Conservation (phyloP, 2,329 filamentous ascomycete species). For the Aspergillus cejpii region DNA sequence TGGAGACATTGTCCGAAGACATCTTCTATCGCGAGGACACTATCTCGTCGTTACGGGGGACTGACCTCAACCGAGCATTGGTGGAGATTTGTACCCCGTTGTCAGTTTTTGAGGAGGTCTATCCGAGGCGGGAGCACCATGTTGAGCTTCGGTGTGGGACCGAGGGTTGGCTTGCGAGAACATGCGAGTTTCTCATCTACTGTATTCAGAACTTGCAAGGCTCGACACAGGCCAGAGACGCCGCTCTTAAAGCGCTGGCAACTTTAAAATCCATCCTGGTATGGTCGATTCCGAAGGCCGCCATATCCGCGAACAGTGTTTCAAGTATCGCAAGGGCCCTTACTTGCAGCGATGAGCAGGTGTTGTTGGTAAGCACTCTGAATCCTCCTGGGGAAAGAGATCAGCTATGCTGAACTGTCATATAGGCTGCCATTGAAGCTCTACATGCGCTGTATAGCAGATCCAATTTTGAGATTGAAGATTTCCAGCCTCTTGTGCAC, state of each 20-base stretch:
- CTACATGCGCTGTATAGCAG: conserved; percentile 76
- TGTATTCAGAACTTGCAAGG: conserved; percentile 62
- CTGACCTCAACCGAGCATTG: conserved; percentile 76
- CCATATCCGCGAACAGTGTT: conserved; percentile 64
- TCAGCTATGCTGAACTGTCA: conserved; percentile 5
- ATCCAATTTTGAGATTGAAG: conserved; percentile 65
- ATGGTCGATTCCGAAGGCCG: conserved; percentile 81
- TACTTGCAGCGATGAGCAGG: conserved; percentile 60
- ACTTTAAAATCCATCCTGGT: conserved; percentile 71
- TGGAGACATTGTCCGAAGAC: conserved; percentile 91
- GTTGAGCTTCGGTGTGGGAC: conserved; percentile 66
- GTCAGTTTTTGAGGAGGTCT: conserved; percentile 65
- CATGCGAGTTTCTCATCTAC: conserved; percentile 65
- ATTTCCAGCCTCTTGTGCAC: conserved; percentile 69
- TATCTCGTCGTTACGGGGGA: conserved; percentile 73
- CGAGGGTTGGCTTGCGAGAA: conserved; percentile 80
- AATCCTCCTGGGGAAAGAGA: neutral
- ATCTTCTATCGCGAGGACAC: conserved; percentile 87
- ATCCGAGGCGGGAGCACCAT: conserved; percentile 64
- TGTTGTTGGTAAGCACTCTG: conserved; percentile 59
- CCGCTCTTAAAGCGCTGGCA: conserved; percentile 68
- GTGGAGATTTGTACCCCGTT: conserved; percentile 90
- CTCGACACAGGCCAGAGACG: conserved; percentile 61
- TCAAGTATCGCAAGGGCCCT: conserved; percentile 64
- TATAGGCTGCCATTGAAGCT: conserved; percentile 70